A percentile compares a stretch with the other conserved stretches of the same genome.
Evolutionary conservation across 768 basidiomycete species (phyloP).

Genomic region (Sporobolomyces phaffii): DNA sequence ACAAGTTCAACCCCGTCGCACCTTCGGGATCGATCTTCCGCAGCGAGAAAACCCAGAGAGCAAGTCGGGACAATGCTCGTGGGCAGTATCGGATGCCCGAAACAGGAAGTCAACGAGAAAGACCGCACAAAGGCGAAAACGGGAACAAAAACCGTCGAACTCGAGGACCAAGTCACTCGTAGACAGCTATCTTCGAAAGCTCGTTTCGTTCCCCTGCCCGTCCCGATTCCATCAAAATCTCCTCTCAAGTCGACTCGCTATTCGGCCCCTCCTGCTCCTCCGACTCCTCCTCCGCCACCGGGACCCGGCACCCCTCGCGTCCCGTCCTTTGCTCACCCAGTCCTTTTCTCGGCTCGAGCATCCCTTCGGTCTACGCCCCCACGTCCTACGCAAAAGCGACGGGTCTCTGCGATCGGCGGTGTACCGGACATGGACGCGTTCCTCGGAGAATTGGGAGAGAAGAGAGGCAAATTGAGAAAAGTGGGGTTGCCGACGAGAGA

Average conservation of each 20-base stretch:
- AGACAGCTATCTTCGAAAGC: background rate
- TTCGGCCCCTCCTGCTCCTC: conserved; percentile 9
- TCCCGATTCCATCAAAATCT: background rate
- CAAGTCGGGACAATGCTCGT: conserved; percentile 4
- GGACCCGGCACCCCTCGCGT: background rate
- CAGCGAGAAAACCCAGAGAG: background rate
- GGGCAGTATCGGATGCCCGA: background rate
- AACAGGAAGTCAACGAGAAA: conserved; percentile 10
- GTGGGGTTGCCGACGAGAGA: conserved; percentile 14
- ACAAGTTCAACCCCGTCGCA: background rate
- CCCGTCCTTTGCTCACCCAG: conserved; percentile 3
- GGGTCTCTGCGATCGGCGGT: background rate
- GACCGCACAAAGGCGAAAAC: background rate
- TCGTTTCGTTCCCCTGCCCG: background rate
- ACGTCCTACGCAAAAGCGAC: background rate
- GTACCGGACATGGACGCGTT: conserved; percentile 20
- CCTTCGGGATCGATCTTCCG: background rate
- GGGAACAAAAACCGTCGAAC: conserved; percentile 3
- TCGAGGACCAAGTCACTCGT: conserved; percentile 1
- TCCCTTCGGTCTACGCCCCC: conserved; percentile 7
- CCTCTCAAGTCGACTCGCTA: background rate
- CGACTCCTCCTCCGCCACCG: conserved; percentile 1
- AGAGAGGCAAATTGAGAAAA: conserved; percentile 22
- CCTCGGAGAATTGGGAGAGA: conserved; percentile 17
- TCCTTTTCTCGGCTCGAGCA: conserved; percentile 4